These are phyloP conservation scores for Backusella psychrophila DNA, from an alignment of 192 early-diverging fungal genomes.

Conservation along the genomic window DNA sequence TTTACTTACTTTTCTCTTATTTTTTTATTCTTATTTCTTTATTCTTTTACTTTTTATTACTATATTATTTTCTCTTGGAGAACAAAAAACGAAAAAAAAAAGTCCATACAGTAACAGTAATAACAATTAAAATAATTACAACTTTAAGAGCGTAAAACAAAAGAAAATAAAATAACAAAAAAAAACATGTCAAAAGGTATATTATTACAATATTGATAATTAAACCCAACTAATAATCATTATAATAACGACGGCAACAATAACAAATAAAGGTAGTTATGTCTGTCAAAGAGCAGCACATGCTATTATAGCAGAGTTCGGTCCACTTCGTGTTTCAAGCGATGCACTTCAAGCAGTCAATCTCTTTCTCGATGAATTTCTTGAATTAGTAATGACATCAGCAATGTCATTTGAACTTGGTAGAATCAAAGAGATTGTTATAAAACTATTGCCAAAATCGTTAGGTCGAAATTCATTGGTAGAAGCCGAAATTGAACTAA, in stretches of 20 bases:
- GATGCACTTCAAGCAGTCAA: conserved; percentile 56
- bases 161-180: not conserved
- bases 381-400: conserved; percentile 44
- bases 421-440: conserved; percentile 47
- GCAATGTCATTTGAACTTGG: conserved; percentile 49
- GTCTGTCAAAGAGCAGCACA: conserved; percentile 57
- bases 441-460: conserved; percentile 42
- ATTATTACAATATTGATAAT: not conserved
- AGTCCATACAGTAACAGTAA: not conserved
- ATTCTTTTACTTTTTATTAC: no score
- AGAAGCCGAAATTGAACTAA: conserved; percentile 58
- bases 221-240: not conserved
- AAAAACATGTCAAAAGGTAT: conserved; percentile 3
- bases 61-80: not conserved
- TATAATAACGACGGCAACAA: not conserved
- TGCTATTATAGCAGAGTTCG: conserved; percentile 55
- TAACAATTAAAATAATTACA: not conserved
- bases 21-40: not conserved
- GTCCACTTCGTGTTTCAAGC: conserved; percentile 50
- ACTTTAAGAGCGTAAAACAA: not conserved
- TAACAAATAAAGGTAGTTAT: conserved; percentile 25
- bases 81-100: not conserved
- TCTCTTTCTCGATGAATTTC: conserved; percentile 53
- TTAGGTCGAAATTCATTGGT: conserved; percentile 58
- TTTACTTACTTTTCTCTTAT: not conserved